A percentile compares a stretch with the other conserved stretches of the same genome.
Evolutionary conservation across 495 filamentous ascomycete genomes (phyloP).

Genomic region (Elaphomyces granulatus): DNA sequence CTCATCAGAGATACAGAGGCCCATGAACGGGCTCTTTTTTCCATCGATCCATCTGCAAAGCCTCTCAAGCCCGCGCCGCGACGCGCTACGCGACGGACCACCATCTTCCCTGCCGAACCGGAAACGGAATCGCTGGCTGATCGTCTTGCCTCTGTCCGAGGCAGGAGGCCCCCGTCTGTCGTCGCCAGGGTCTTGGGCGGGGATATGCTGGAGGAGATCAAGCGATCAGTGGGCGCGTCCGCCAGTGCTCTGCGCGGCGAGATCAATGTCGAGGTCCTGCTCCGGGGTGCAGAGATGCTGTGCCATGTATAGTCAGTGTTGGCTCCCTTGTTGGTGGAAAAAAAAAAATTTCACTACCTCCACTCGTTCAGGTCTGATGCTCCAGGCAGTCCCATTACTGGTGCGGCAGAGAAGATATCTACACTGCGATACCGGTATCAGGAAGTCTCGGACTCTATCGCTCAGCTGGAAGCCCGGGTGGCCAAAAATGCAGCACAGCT

Average conservation of each 20-base stretch:
- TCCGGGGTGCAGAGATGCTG: slow-evolving; percentile 82
- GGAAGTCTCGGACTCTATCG: slow-evolving; percentile 57
- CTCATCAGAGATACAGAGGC: slow-evolving; percentile 90
- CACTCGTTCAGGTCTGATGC: not conserved
- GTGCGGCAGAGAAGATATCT: slow-evolving; percentile 65
- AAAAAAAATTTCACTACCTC: slow-evolving; percentile 1
- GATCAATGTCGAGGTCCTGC: slow-evolving; percentile 72
- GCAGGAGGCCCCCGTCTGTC: slow-evolving; percentile 61
- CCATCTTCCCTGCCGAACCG: slow-evolving; percentile 27
- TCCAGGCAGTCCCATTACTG: slow-evolving; percentile 49
- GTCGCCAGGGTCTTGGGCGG: slow-evolving; percentile 80
- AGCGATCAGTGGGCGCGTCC: slow-evolving; percentile 34
- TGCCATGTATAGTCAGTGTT: slow-evolving; percentile 64
- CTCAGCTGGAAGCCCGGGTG: slow-evolving; percentile 64
- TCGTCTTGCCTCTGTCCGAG: slow-evolving; percentile 36
- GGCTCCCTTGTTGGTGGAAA: not conserved
- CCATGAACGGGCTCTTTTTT: slow-evolving; percentile 92
- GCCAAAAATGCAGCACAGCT: slow-evolving; percentile 62
- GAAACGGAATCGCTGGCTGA: slow-evolving; percentile 34
- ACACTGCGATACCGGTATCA: slow-evolving; percentile 56
- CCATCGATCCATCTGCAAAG: slow-evolving; percentile 53
- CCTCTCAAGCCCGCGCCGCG: slow-evolving; percentile 27
- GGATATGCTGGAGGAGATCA: slow-evolving; percentile 76
- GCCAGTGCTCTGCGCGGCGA: slow-evolving; percentile 40
- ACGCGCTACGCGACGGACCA: slow-evolving; percentile 34